A percentile compares a stretch with the other conserved stretches of the same genome.
Evolutionary conservation across 2,329 filamentous ascomycete species (phyloP).

Genomic region (Claviceps quebecensis): DNA sequence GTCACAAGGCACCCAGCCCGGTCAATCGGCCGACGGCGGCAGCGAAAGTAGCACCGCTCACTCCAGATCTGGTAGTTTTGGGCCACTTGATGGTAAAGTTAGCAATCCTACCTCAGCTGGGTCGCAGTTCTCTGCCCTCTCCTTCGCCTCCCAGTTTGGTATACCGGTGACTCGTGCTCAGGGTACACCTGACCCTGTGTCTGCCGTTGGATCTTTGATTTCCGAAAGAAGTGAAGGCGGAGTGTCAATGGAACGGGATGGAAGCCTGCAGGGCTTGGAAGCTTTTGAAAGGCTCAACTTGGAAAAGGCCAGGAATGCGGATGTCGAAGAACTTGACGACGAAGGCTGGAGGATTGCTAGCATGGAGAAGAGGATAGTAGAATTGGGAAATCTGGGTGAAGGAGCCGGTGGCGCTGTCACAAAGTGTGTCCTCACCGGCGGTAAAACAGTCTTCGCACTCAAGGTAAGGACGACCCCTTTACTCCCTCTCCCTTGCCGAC

Average conservation of each 20-base stretch:
- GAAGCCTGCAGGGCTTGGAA: conserved; percentile 63
- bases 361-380: conserved; percentile 71
- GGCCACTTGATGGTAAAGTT: conserved; percentile 56
- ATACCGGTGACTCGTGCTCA: conserved; percentile 52
- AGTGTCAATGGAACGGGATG: conserved; percentile 67
- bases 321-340: conserved; percentile 90
- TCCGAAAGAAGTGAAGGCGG: conserved; percentile 68
- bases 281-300: conserved; percentile 68
- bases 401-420: conserved; percentile 94
- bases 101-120: conserved; percentile 77
- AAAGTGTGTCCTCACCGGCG: conserved; percentile 73
- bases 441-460: conserved; percentile 87
- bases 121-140: conserved; percentile 73
- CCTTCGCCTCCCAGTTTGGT: conserved; percentile 60
- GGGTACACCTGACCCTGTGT: conserved; percentile 70
- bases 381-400: conserved; percentile 82
- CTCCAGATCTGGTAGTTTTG: conserved; percentile 74
- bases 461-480: conserved; percentile 47
- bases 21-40: conserved; percentile 56
- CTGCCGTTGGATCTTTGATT: conserved; percentile 73
- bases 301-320: conserved; percentile 69
- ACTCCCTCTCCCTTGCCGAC: not conserved
- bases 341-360: conserved; percentile 92
- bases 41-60: conserved; percentile 70
- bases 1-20: conserved; percentile 38